A percentile compares a stretch with the other conserved stretches of the same genome.
Conservation (phyloP, 2,329 filamentous ascomycete genomes). For the Fusarium floridanum region DNA sequence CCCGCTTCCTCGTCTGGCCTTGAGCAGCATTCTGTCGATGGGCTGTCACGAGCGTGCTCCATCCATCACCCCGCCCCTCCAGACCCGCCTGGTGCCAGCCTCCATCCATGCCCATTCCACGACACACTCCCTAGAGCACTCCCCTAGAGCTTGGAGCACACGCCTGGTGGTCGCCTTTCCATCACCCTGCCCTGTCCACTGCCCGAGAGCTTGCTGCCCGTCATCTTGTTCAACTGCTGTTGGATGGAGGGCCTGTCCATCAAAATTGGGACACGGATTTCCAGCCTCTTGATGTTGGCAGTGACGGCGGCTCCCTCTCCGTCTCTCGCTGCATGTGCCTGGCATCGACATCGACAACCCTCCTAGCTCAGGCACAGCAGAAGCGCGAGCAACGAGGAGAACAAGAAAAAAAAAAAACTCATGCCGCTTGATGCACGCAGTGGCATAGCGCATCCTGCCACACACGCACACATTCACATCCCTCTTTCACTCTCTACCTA, state of each 20-base stretch:
- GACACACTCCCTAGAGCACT: slow-evolving; percentile 40
- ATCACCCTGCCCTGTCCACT: slow-evolving; percentile 19
- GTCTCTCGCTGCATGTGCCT: slow-evolving; percentile 40
- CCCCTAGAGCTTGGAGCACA: slow-evolving; percentile 41
- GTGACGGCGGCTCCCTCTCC: slow-evolving; percentile 30
- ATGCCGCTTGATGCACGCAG: slow-evolving; percentile 47
- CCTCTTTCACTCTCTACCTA: slow-evolving; percentile 13
- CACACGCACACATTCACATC: slow-evolving; percentile 23
- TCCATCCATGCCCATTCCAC: slow-evolving; percentile 36
- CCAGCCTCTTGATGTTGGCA: slow-evolving; percentile 33
- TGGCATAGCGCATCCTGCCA: slow-evolving; percentile 44
- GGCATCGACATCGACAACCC: slow-evolving; percentile 38
- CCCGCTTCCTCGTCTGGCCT: slow-evolving; percentile 12
- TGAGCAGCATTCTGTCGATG: slow-evolving; percentile 41
- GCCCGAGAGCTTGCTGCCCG: slow-evolving; percentile 24
- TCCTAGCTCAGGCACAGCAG: slow-evolving; percentile 19
- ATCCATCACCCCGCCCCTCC: slow-evolving; percentile 49
- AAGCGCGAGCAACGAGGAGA: slow-evolving; percentile 28
- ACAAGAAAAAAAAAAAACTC: slow-evolving; percentile 3
- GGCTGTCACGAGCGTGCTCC: slow-evolving; percentile 51
- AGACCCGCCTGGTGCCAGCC: slow-evolving; percentile 49
- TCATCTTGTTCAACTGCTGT: slow-evolving; percentile 29
- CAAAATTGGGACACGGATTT: slow-evolving; percentile 31
- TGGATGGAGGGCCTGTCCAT: slow-evolving; percentile 33
- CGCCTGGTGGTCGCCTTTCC: slow-evolving; percentile 32